A percentile compares a stretch with the other conserved stretches of the same genome.
These are phyloP conservation scores for Colletotrichum orbiculare DNA, from an alignment of 2,329 filamentous ascomycete genomes.

Conservation along the genomic window DNA sequence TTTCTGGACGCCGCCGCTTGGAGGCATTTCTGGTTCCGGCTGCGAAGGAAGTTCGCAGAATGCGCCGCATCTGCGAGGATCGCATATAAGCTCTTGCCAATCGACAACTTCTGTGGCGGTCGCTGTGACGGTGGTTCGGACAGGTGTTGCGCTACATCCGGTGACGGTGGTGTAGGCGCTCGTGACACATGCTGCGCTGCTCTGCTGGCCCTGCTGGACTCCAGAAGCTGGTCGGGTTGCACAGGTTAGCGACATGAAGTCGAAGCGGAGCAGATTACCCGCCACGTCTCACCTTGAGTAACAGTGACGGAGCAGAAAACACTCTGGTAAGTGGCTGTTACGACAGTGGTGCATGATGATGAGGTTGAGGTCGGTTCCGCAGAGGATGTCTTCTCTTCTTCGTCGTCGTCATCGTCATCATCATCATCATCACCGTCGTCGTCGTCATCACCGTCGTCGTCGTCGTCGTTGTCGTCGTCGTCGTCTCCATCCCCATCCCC, in stretches of 20 bases:
- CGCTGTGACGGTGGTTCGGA: background rate
- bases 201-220: background rate
- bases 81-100: background rate
- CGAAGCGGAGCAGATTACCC: background rate
- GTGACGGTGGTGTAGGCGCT: slow-evolving; percentile 18
- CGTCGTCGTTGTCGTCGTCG: background rate
- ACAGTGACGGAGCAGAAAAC: slow-evolving; percentile 18
- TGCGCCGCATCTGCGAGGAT: background rate
- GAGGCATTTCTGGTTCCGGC: background rate
- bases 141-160: slow-evolving; percentile 7
- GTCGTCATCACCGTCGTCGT: background rate
- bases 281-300: background rate
- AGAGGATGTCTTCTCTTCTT: slow-evolving; percentile 3
- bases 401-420: background rate
- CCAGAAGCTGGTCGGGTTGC: background rate
- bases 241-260: background rate
- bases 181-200: background rate
- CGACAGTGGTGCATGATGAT: slow-evolving; percentile 11
- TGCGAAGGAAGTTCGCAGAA: background rate
- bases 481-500: background rate
- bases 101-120: background rate
- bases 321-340: slow-evolving; percentile 18
- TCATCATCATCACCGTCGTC: background rate
- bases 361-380: slow-evolving; percentile 2
- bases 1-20: background rate